A percentile compares a stretch with the other conserved stretches of the same genome.
These are phyloP conservation scores for Dactylellina parvicollis DNA, from an alignment of 2,329 filamentous ascomycete genomes.

Conservation along the genomic window DNA sequence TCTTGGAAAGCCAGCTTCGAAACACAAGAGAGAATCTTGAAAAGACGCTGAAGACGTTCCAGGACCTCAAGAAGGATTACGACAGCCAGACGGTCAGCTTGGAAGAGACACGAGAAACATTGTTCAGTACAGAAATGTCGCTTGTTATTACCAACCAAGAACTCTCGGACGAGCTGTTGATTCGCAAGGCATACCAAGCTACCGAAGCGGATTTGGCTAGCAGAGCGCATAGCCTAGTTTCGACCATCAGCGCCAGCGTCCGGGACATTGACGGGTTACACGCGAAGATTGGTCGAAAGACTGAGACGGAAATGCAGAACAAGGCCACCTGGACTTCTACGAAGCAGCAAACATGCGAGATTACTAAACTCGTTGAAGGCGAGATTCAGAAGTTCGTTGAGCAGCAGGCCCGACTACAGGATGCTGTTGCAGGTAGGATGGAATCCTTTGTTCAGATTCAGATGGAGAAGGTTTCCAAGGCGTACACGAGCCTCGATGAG, in stretches of 20 bases:
- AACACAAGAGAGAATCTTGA: constrained; percentile 96
- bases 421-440: constrained; percentile 75
- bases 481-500: constrained; percentile 71
- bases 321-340: constrained; percentile 80
- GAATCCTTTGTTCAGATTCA: constrained; percentile 79
- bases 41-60: constrained; percentile 84
- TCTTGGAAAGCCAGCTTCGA: constrained; percentile 85
- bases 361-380: constrained; percentile 79
- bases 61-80: constrained; percentile 87
- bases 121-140: constrained; percentile 75
- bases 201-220: constrained; percentile 81
- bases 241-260: constrained; percentile 80
- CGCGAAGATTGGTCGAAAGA: constrained; percentile 85
- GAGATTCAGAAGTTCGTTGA: constrained; percentile 73
- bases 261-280: constrained; percentile 82
- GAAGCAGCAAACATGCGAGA: constrained; percentile 77
- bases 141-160: constrained; percentile 78
- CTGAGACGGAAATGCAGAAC: constrained; percentile 83
- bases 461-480: constrained; percentile 69
- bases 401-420: constrained; percentile 77
- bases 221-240: constrained; percentile 79
- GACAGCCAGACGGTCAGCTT: constrained; percentile 77
- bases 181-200: constrained; percentile 84
- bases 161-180: constrained; percentile 79
- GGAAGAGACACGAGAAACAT: constrained; percentile 73